Evolutionary conservation across 2,329 filamentous ascomycete genomes (phyloP).

Genomic region (Daldinia sp.): DNA sequence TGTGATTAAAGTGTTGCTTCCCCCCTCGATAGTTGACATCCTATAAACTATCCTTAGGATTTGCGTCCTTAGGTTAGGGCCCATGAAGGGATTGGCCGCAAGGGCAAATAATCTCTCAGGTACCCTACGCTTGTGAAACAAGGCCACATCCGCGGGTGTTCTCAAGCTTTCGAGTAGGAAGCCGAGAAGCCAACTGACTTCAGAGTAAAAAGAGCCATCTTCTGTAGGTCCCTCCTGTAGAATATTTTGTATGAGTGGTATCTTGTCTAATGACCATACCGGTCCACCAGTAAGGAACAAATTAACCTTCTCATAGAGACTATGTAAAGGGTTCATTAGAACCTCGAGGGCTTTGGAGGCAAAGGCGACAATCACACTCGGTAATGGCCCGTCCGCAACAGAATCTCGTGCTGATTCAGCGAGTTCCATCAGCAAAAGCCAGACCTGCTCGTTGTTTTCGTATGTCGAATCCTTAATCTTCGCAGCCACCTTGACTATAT

Average conservation of each 20-base stretch:
- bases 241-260: constrained; percentile 73
- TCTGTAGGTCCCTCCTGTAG: constrained; percentile 59
- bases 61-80: constrained; percentile 41
- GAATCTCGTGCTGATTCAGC: constrained; percentile 72
- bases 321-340: constrained; percentile 78
- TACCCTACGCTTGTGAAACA: constrained; percentile 52
- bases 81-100: constrained; percentile 43
- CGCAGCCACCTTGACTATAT: constrained; percentile 70
- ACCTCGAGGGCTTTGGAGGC: constrained; percentile 74
- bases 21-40: constrained; percentile 42
- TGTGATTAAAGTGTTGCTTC: constrained; percentile 47
- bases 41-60: constrained; percentile 44
- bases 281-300: constrained; percentile 81
- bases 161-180: constrained; percentile 46
- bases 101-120: constrained; percentile 60
- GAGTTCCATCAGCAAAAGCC: constrained; percentile 81
- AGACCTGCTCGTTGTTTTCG: constrained; percentile 79
- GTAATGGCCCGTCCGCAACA: constrained; percentile 66
- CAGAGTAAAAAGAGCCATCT: constrained; percentile 46
- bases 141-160: constrained; percentile 41
- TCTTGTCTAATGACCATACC: constrained; percentile 75
- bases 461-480: constrained; percentile 74
- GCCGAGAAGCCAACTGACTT: constrained; percentile 46
- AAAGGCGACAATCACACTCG: constrained; percentile 79
- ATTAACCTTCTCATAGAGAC: constrained; percentile 87